Conservation (phyloP, 495 filamentous ascomycete species). For the Podospora pseudopauciseta region DNA sequence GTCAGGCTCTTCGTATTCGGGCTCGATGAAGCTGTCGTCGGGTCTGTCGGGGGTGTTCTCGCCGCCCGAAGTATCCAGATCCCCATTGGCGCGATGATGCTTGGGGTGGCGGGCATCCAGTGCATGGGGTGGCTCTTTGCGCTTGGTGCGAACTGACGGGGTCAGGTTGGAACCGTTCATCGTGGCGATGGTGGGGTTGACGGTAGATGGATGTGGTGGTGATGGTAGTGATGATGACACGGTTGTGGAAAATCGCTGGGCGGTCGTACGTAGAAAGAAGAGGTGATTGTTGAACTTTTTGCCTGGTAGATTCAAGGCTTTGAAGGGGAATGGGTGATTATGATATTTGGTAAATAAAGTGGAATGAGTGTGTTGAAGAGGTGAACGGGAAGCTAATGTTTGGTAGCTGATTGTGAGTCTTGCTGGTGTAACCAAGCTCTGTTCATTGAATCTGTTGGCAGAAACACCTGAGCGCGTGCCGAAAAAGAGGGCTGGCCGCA, state of each 20-base stretch:
- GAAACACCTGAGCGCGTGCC: slow-evolving; percentile 23
- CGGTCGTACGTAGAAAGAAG: not conserved
- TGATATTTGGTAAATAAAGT: not conserved
- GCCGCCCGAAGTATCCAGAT: slow-evolving; percentile 39
- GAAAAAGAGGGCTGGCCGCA: slow-evolving; percentile 22
- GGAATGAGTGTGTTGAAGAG: not conserved
- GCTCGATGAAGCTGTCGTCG: slow-evolving; percentile 33
- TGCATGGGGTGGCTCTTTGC: slow-evolving; percentile 44
- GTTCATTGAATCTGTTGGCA: slow-evolving; percentile 9
- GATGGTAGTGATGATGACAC: not conserved
- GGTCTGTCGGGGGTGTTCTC: slow-evolving; percentile 44
- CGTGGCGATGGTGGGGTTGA: slow-evolving; percentile 19
- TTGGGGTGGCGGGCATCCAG: slow-evolving; percentile 46
- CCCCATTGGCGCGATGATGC: slow-evolving; percentile 46
- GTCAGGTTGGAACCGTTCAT: slow-evolving; percentile 37
- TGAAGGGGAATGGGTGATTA: not conserved
- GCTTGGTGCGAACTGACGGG: slow-evolving; percentile 43
- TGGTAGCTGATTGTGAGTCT: not conserved
- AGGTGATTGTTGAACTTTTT: not conserved
- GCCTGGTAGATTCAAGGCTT: not conserved
- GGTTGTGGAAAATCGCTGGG: not conserved
- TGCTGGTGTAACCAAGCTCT: not conserved
- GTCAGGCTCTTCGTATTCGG: slow-evolving; percentile 39
- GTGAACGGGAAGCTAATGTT: not conserved
- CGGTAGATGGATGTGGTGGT: not conserved